Conservation (phyloP, 2,329 filamentous ascomycete genomes). For the Fusarium sp. region DNA sequence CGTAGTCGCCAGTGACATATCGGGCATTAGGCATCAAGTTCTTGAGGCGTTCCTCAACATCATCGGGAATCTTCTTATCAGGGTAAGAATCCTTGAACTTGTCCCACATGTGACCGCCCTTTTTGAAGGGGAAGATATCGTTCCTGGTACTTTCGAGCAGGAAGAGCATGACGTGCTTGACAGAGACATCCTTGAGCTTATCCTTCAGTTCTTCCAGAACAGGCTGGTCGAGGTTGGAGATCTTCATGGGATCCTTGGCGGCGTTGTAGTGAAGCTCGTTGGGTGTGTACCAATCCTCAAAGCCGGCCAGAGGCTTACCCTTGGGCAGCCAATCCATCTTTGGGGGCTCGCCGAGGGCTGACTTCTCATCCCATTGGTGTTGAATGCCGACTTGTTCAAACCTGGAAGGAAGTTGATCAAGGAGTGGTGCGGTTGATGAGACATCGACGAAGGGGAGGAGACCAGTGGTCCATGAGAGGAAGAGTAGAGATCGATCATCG, state of each 20-base stretch:
- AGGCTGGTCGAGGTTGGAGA: conserved; percentile 50
- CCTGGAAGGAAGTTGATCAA: conserved; percentile 38
- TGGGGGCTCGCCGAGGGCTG: conserved; percentile 39
- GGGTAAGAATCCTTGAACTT: conserved; percentile 45
- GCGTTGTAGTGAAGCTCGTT: conserved; percentile 48
- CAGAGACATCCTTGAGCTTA: conserved; percentile 44
- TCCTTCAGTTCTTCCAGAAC: conserved; percentile 41
- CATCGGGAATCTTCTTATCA: conserved; percentile 45
- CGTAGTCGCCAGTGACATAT: conserved; percentile 48
- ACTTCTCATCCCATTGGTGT: conserved; percentile 39
- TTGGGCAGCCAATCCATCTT: conserved; percentile 40
- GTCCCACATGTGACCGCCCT: conserved; percentile 50
- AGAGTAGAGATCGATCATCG: conserved; percentile 44
- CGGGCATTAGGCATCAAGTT: conserved; percentile 46
- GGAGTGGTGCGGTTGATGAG: conserved; percentile 43
- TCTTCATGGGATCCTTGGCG: conserved; percentile 50
- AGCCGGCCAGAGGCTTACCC: conserved; percentile 34
- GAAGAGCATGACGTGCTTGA: conserved; percentile 55
- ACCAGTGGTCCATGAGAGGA: conserved; percentile 48
- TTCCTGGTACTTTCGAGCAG: conserved; percentile 56
- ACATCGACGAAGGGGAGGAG: conserved; percentile 49
- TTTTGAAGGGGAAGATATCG: conserved; percentile 56
- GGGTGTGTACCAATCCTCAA: conserved; percentile 43
- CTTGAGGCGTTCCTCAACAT: conserved; percentile 40
- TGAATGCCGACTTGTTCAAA: conserved; percentile 42